Base-by-base conservation (phyloP, 2,329 filamentous ascomycete species). In the Fonsecaea multimorphosa region DNA sequence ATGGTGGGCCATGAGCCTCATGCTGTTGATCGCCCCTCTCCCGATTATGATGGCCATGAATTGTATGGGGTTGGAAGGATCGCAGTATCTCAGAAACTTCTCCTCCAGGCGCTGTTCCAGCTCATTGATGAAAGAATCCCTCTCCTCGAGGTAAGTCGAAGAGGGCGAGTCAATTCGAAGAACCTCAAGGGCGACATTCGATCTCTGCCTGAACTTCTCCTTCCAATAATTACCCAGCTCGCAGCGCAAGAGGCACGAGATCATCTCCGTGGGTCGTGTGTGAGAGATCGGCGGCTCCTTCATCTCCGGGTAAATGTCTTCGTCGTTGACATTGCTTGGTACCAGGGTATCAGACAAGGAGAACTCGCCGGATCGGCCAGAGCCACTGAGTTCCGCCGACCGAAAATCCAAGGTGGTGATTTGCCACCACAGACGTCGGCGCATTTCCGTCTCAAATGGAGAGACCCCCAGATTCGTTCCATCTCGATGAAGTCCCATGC, bases 201-300 rank as follows among this genome's bases (percentile, higher is more conserved):
- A 56, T 31, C 65, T 68, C 46, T 67, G 24, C 16, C 24, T 14
- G 24, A 63, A 40, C 60, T 69, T 71, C 38, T 71, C 63, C 58
- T 63, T 63, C 85, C 81, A 12, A 81, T 75, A 59, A 88, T 87
- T 1, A 83, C 85, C 9, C 84, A 84, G 67, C 88, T 86, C 52
- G 84, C 85, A 1, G 84, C 87, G 72, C 87, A 86, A 65, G 87
- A 85, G 72, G 88, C 87, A 4, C 83, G 85, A 2, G 85, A 82
- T 68, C 87, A 79, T 11, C 49, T 88, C 86, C 0, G 85, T 86
- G 34, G 78, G 79, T 82, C 80, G 71, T 89, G 58, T 60, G 22
- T 80, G 80, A 22, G 83, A 77, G 16, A 73, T 68, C 0, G 86
- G 85, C 1, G 76, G 67, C 59, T 84, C 81, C 2, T 75, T 79